Percentiles rank a stretch among this genome's conserved stretches.
These are phyloP conservation scores for Coffea canephora DNA, from an alignment of 257 asterid species.

Conservation along the genomic window DNA sequence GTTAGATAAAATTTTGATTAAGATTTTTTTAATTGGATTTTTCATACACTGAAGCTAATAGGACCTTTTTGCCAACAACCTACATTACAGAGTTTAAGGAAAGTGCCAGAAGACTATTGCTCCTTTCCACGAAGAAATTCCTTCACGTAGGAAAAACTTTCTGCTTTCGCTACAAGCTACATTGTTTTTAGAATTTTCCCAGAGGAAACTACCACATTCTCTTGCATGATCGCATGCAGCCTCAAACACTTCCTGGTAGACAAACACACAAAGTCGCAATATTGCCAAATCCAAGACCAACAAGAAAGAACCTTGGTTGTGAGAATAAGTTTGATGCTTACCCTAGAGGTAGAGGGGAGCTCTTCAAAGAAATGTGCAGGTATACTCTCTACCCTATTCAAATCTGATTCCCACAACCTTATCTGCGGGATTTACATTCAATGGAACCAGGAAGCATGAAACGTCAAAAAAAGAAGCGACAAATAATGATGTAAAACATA, in stretches of 20 bases:
- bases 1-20: too few relatives aligned
- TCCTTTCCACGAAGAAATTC: slow-evolving; percentile 72
- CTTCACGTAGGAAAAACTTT: slow-evolving; percentile 68
- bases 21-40: too few relatives aligned
- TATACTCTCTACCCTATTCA: slow-evolving; percentile 76
- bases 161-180: slow-evolving; percentile 78
- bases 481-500: too few relatives aligned
- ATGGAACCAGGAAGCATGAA: background rate
- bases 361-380: slow-evolving; percentile 77
- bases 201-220: slow-evolving; percentile 70
- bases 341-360: slow-evolving; percentile 63
- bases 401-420: slow-evolving; percentile 91
- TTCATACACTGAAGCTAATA: too few relatives aligned
- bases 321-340: slow-evolving; percentile 21
- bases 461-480: background rate
- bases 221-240: slow-evolving; percentile 87
- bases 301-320: background rate
- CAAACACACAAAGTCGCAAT: background rate
- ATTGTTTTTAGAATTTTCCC: slow-evolving; percentile 75
- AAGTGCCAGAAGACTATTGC: slow-evolving; percentile 35
- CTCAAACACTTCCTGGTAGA: slow-evolving; percentile 73
- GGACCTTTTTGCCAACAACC: background rate
- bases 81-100: too few relatives aligned
- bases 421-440: slow-evolving; percentile 40
- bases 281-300: background rate